Evolutionary conservation across 1,284 basidiomycete species (phyloP), one percentile per base, ranked within the genome.

Genomic region (Puccinia novopanici): DNA sequence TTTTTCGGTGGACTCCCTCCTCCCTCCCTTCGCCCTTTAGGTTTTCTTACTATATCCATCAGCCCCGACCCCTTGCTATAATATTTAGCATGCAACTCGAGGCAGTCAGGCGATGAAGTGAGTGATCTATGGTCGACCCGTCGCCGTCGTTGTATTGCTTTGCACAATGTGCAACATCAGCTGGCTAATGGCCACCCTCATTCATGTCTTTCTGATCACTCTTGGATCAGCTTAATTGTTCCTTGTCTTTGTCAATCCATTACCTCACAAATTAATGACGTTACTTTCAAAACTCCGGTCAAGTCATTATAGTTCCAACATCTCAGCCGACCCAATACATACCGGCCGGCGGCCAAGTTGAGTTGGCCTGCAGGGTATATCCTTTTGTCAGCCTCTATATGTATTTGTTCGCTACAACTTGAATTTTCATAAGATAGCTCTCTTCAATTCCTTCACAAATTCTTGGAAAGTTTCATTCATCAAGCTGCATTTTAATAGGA

Each of bases 1-100:
- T 30, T 59, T 13, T 59, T 59, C 34, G 34, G 4, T 59, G 12
- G 24, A 59, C 27, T 27, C 6, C 15, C 9, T 19, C 4, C 17
- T 52, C 19, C 17, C 52, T 54, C 52, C 52, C 52, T 54, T 40
- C 40, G 6, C 17, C 22, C 19, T 22, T 65, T 40, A 6, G 63
- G n/a, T 22, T 65, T 19, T 24, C 37, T 65, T 65, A 12, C 15
- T 40, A 12, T 24, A 42, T 42, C 40, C 63, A 65, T 65, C 63
- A n/a, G 42, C 30, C 42, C n/a, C 63, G 34, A 65, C 63, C 63
- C 63, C 63, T 65, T 45, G 63, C 63, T 42, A 45, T 42, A 24
- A 34, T 34, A 34, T 34, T 34, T 45, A 65, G 63, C 63, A 42
- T 9, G 22, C 42, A n/a, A 61, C 24, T 24, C 15, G 27, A 30